Conservation (phyloP, 306 rosid species). For the Gillenia trifoliata region DNA sequence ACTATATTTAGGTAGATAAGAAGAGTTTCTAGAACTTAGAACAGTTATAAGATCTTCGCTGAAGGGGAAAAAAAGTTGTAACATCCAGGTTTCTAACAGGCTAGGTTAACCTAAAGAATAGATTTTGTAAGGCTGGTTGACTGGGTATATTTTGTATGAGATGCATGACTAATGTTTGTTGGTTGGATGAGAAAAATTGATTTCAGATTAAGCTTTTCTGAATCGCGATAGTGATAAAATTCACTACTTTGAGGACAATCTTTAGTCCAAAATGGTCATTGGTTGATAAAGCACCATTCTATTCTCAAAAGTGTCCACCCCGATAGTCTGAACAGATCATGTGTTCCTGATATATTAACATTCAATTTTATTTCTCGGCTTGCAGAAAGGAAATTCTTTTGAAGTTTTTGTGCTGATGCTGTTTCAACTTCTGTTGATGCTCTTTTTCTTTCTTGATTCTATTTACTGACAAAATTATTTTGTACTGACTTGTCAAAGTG, state of each 20-base stretch:
- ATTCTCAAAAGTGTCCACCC: background rate
- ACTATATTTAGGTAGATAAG: background rate
- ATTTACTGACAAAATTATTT: slow-evolving; percentile 13
- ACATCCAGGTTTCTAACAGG: background rate
- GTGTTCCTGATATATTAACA: background rate
- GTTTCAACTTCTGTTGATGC: background rate
- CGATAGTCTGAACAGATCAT: background rate
- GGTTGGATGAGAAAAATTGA: background rate
- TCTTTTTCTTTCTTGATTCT: background rate
- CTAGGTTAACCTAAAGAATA: background rate
- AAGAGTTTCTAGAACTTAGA: background rate
- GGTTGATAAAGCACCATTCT: background rate
- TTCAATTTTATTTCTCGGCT: background rate
- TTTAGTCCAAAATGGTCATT: background rate
- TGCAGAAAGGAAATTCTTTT: background rate
- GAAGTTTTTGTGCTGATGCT: background rate
- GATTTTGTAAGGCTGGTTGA: background rate
- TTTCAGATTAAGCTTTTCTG: background rate
- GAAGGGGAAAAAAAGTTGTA: background rate
- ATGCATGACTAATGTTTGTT: background rate
- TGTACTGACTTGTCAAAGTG: slow-evolving; percentile 22
- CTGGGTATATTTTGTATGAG: background rate
- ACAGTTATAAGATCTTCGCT: background rate
- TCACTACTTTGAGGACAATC: background rate
- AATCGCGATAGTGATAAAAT: background rate